phyloP scores from a whole-genome alignment of 768 basidiomycete species.

The Russula sp. region DNA sequence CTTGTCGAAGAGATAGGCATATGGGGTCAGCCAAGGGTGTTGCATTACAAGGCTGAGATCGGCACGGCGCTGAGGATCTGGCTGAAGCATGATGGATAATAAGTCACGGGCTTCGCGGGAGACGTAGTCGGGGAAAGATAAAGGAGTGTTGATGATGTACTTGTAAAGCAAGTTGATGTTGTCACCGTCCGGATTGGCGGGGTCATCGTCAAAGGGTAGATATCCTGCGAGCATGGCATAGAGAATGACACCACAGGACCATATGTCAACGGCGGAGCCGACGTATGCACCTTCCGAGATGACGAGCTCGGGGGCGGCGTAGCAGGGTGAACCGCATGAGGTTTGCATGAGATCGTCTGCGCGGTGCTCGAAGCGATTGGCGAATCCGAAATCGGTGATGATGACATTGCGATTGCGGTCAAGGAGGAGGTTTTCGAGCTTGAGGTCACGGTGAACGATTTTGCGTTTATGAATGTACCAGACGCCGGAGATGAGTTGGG shows the following conservation, averaged over 20 bases:
- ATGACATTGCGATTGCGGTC: conserved; percentile 98
- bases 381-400: conserved; percentile 99
- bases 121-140: conserved; percentile 96
- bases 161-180: conserved; percentile 98
- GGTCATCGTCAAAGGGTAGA: conserved; percentile 99
- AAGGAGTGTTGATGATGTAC: conserved; percentile 95
- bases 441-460: conserved; percentile 98
- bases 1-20: conserved; percentile 55
- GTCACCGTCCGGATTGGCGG: conserved; percentile 96
- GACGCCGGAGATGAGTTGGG: conserved; percentile 96
- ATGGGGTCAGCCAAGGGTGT: conserved; percentile 78
- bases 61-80: conserved; percentile 77
- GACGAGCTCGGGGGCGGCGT: conserved; percentile 96
- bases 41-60: conserved; percentile 73
- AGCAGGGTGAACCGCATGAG: conserved; percentile 94
- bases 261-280: conserved; percentile 96
- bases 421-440: conserved; percentile 94
- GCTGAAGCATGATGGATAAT: conserved; percentile 87
- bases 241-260: conserved; percentile 92
- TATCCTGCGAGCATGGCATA: conserved; percentile 97
- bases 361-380: conserved; percentile 92
- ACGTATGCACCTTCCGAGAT: conserved; percentile 96
- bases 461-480: conserved; percentile 99
- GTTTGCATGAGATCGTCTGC: conserved; percentile 97
- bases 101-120: conserved; percentile 77